Evolutionary conservation across 2,329 filamentous ascomycete genomes (phyloP).

Genomic region (Cercospora sp.): DNA sequence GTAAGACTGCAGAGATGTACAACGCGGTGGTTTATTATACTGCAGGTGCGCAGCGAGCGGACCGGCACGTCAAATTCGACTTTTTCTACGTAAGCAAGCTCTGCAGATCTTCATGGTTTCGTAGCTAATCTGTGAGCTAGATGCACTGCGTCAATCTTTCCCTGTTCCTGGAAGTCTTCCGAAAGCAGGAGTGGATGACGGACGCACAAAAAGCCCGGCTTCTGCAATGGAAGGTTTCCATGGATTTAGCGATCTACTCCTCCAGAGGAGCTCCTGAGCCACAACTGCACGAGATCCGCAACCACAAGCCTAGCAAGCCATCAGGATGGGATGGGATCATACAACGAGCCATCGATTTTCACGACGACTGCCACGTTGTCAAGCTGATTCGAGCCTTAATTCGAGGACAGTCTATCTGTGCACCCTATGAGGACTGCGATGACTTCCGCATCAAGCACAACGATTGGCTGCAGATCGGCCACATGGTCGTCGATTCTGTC

Average conservation of each 20-base stretch:
- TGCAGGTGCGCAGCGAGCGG: neutral
- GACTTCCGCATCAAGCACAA: neutral
- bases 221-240: neutral
- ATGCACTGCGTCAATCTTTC: neutral
- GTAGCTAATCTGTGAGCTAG: neutral
- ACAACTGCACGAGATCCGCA: neutral
- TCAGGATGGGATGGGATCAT: neutral
- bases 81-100: neutral
- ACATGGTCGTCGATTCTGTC: neutral
- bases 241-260: neutral
- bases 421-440: neutral
- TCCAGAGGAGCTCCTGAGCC: neutral
- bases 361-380: neutral
- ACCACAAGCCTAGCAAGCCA: neutral
- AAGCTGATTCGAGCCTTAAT: neutral
- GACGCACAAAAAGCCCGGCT: neutral
- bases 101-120: neutral
- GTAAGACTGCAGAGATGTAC: neutral
- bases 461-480: neutral
- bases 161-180: neutral
- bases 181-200: neutral
- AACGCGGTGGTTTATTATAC: neutral
- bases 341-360: neutral
- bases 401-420: neutral
- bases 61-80: neutral